Conservation (phyloP, 2,329 filamentous ascomycete species). For the Penicillium corylophilum region DNA sequence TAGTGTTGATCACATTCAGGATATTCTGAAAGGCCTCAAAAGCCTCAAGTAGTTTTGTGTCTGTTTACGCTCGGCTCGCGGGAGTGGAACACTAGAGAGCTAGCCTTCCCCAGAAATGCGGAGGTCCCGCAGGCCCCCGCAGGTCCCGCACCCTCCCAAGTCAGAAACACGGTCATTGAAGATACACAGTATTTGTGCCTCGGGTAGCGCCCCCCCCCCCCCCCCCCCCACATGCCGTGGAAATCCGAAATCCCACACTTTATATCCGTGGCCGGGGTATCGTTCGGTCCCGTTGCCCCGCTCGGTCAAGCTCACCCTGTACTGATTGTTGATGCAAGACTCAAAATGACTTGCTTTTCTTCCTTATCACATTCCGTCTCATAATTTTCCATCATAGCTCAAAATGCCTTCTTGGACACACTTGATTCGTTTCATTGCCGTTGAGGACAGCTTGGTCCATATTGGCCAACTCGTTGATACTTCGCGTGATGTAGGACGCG, state of each 20-base stretch:
- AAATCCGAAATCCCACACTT: neutral
- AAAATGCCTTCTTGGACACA: constrained; percentile 30
- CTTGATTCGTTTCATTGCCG: constrained; percentile 32
- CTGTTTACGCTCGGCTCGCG: neutral
- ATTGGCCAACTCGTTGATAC: constrained; percentile 32
- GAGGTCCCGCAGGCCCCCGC: neutral
- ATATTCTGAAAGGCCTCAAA: neutral
- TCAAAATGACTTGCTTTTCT: too few relatives aligned
- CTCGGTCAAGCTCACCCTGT: neutral
- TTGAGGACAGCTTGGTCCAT: constrained; percentile 29
- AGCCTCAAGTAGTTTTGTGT: neutral
- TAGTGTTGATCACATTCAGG: neutral
- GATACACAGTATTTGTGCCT: too few relatives aligned
- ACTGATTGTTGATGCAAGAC: neutral
- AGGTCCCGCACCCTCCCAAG: neutral
- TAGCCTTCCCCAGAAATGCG: neutral
- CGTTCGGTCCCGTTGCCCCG: neutral
- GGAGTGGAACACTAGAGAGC: neutral
- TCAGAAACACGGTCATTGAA: too few relatives aligned
- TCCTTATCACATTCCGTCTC: neutral
- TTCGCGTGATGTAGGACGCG: constrained; percentile 26
- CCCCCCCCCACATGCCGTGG: too few relatives aligned
- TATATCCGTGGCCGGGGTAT: neutral
- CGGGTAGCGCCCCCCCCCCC: too few relatives aligned
- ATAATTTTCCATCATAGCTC: neutral